phyloP scores from a whole-genome alignment of 768 basidiomycete genomes.

The Hortiboletus campestris region DNA sequence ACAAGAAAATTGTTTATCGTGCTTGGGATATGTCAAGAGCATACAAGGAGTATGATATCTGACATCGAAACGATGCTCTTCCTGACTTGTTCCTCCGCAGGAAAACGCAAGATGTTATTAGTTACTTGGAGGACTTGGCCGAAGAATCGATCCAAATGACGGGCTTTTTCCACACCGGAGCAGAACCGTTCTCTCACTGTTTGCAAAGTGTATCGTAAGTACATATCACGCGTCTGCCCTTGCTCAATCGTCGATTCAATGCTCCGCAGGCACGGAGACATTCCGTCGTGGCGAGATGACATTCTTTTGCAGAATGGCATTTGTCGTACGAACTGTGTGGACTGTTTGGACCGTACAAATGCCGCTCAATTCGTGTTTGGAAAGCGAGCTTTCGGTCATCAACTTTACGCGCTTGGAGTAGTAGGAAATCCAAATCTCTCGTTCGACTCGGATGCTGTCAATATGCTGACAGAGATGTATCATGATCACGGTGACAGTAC shows the following conservation, averaged over 20 bases:
- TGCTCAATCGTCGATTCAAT: background rate
- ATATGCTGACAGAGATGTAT: conserved; percentile 98
- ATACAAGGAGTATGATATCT: conserved; percentile 76
- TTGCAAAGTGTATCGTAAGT: conserved; percentile 44
- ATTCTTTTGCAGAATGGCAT: conserved; percentile 90
- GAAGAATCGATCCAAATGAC: conserved; percentile 92
- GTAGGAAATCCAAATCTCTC: conserved; percentile 81
- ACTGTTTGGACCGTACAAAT: conserved; percentile 95
- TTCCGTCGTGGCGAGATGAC: conserved; percentile 50
- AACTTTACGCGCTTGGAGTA: conserved; percentile 91
- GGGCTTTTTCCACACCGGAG: conserved; percentile 92
- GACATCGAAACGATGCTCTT: background rate
- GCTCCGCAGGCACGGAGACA: conserved; percentile 30
- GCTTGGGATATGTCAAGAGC: conserved; percentile 97
- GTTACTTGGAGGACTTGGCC: conserved; percentile 90
- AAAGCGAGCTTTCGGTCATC: conserved; percentile 91
- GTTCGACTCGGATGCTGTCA: conserved; percentile 92
- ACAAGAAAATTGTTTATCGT: conserved; percentile 85
- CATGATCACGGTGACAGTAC: conserved; percentile 95
- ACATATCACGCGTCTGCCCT: background rate
- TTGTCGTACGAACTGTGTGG: conserved; percentile 93
- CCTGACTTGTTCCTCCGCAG: conserved; percentile 37
- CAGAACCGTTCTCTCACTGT: conserved; percentile 77
- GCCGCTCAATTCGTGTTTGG: conserved; percentile 97
- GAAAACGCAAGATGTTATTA: conserved; percentile 94